Base-by-base conservation (phyloP, 768 basidiomycete genomes). In the Phlegmacium glaucopus region DNA sequence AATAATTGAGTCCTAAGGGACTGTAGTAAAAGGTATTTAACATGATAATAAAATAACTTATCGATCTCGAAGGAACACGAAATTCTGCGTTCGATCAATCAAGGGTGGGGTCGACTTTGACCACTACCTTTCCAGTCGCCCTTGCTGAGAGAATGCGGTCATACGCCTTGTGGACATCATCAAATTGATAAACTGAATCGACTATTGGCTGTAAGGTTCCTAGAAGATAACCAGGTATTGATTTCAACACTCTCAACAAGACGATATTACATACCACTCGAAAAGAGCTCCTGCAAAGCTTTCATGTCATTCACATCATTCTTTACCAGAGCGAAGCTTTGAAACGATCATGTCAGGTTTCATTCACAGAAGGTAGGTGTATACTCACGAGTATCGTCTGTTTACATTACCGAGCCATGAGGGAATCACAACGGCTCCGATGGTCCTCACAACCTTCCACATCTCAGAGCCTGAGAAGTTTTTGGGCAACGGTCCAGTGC, bases 121-220 rank as follows among this genome's bases (percentile, higher is more conserved):
- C 74, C 3, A 87, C 71, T 3, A 90, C 74, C 59, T 88, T 88
- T 0, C 88, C 88, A 4, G 70, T 76, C 1, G 83, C 79, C 15
- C 77, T 69, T 4, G 69, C 62, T 1, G 77, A 74, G 74, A 82
- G 68, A 7, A 85, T 58, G 42, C 73, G 69, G 10, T 83, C 81
- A 56, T 85, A 90, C 0, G 86, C 88, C 47, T 77, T 65, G 44
- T 77, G 59, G 2, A 63, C 78, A 5, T 85, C 79, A 28, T 77
- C 71, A 42, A 87, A 86, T 3, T 59, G 63, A 47, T 70, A 76
- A 0, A 79, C 75, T 0, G 81, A 83, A 58, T 89, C 86, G 4
- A 88, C 70, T 0, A 74, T 55, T 1, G 80, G 69, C 49, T 72
- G 78, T 7, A 87, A 58, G 47, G 71, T 71, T 16, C 78, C 77